phyloP scores from a whole-genome alignment of 176 grass and related monocot genomes.

The Urochloa ruziziensis region DNA sequence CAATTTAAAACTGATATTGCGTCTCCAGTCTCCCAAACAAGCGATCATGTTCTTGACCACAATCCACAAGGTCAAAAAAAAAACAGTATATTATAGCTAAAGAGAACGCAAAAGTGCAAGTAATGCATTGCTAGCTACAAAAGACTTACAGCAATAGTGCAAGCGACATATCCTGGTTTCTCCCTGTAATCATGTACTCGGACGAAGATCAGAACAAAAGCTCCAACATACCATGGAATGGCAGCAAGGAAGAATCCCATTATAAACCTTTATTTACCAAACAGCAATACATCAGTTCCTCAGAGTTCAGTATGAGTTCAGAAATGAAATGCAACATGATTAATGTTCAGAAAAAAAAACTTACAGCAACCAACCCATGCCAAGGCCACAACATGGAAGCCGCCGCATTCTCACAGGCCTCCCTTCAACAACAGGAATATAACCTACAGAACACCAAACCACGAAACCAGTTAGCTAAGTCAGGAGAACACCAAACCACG shows the following conservation, averaged over 20 bases:
- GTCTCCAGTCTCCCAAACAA: not conserved
- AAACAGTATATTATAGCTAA: not conserved
- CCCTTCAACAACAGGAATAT: slow-evolving; percentile 81
- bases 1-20: not conserved
- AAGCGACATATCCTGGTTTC: slow-evolving; percentile 92
- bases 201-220: slow-evolving; percentile 75
- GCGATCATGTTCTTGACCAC: not conserved
- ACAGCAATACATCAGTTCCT: slow-evolving; percentile 30
- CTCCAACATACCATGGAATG: slow-evolving; percentile 97
- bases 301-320: not conserved
- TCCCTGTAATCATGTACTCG: slow-evolving; percentile 83
- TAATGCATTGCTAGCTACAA: not conserved
- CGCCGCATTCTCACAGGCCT: slow-evolving; percentile 73
- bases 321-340: not conserved
- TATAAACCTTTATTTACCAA: slow-evolving; percentile 76
- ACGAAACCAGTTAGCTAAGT: not conserved
- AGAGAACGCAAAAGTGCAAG: not conserved
- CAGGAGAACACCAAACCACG: not conserved
- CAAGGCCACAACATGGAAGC: slow-evolving; percentile 85
- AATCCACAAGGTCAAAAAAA: not conserved
- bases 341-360: slow-evolving; percentile 35
- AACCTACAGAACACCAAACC: slow-evolving; percentile 46
- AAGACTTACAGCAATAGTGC: slow-evolving; percentile 90
- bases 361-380: slow-evolving; percentile 93
- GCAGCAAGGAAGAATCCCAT: slow-evolving; percentile 89